Evolutionary conservation across 768 basidiomycete species (phyloP).

Genomic region (Arthromyces matolae): DNA sequence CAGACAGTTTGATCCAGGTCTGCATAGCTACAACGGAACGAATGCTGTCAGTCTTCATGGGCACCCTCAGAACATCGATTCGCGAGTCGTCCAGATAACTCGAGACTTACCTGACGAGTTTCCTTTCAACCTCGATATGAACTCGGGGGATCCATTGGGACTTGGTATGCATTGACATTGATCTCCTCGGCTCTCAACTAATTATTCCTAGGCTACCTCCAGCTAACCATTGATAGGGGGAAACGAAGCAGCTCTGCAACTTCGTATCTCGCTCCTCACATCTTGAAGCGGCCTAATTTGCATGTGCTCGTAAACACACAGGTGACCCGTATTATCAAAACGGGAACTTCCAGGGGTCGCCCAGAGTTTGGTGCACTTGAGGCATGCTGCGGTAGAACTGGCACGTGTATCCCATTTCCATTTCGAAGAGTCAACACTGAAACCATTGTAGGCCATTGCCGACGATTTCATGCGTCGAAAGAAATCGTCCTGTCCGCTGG

Average conservation of each 20-base stretch:
- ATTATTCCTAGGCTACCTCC: background rate
- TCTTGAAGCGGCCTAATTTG: background rate
- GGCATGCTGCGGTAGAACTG: background rate
- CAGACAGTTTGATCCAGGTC: slow-evolving; percentile 24
- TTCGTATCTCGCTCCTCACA: background rate
- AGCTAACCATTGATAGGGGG: background rate
- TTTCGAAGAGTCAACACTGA: background rate
- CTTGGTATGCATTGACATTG: slow-evolving; percentile 9
- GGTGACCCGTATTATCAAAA: background rate
- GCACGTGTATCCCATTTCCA: background rate
- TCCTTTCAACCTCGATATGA: slow-evolving; percentile 15
- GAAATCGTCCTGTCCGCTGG: slow-evolving; percentile 25
- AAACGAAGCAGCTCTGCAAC: too few relatives aligned
- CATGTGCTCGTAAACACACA: background rate
- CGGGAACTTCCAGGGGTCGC: background rate
- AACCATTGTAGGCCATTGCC: background rate
- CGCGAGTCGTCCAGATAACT: slow-evolving; percentile 22
- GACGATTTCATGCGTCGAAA: slow-evolving; percentile 15
- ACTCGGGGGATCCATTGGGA: slow-evolving; percentile 15
- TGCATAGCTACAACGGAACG: slow-evolving; percentile 26
- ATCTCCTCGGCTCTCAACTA: background rate
- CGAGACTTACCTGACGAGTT: slow-evolving; percentile 15
- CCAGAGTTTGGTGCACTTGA: background rate
- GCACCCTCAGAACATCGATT: slow-evolving; percentile 16
- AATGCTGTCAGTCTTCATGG: slow-evolving; percentile 22